Percentiles rank a stretch among this genome's conserved stretches.
Evolutionary conservation across 2,329 filamentous ascomycete genomes (phyloP).

Genomic region (Ophiostoma quercus): DNA sequence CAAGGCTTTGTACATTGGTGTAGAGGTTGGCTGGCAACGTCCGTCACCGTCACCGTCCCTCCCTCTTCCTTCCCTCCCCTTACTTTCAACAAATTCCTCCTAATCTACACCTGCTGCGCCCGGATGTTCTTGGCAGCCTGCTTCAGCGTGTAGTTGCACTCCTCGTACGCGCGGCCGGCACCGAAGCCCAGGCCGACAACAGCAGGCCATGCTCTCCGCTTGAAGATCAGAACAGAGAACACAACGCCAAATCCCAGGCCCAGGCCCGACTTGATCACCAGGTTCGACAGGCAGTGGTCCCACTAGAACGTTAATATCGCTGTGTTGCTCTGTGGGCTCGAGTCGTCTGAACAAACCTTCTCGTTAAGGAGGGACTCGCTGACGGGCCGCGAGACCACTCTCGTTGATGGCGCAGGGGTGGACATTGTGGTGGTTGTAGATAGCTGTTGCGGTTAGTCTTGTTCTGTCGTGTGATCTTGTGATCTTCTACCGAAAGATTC

Average conservation of each 20-base stretch:
- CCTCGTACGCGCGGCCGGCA: slow-evolving; percentile 93
- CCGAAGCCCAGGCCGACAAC: slow-evolving; percentile 92
- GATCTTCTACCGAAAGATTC: too few relatives aligned
- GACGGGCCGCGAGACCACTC: slow-evolving; percentile 73
- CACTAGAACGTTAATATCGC: slow-evolving; percentile 56
- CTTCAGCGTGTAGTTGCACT: slow-evolving; percentile 81
- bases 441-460: not conserved
- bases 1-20: slow-evolving; percentile 4
- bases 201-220: slow-evolving; percentile 96
- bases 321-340: too few relatives aligned
- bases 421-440: slow-evolving; percentile 45
- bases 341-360: slow-evolving; percentile 89
- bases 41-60: not conserved
- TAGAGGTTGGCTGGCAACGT: not conserved
- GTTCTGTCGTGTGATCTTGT: not conserved
- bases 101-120: slow-evolving; percentile 37
- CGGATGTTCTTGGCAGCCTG: slow-evolving; percentile 55
- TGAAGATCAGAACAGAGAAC: slow-evolving; percentile 97
- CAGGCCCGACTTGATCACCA: slow-evolving; percentile 93
- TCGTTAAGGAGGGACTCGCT: slow-evolving; percentile 98
- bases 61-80: not conserved
- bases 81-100: too few relatives aligned
- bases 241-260: slow-evolving; percentile 96
- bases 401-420: slow-evolving; percentile 48
- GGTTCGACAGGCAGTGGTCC: slow-evolving; percentile 96